phyloP scores from a whole-genome alignment of 2,329 filamentous ascomycete genomes.

The Onygenales sp. region DNA sequence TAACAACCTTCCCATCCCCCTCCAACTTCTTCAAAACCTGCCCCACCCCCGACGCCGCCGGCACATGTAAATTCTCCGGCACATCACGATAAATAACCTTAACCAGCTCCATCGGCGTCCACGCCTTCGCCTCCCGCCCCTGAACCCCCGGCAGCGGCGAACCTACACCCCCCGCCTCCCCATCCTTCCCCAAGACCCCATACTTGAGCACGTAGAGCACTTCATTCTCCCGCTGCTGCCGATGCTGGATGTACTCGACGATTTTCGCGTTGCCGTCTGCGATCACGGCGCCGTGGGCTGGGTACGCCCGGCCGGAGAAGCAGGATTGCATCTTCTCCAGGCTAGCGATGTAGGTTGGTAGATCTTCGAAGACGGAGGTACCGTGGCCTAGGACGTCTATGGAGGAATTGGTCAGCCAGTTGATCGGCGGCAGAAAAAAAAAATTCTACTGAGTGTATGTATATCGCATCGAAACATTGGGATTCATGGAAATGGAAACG shows the following conservation, averaged over 20 bases:
- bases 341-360: slow-evolving; percentile 58
- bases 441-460: background rate
- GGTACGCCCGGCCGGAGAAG: slow-evolving; percentile 60
- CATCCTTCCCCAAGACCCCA: slow-evolving; percentile 17
- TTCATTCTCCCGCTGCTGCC: slow-evolving; percentile 69
- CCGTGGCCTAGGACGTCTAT: slow-evolving; percentile 73
- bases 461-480: background rate
- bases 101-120: slow-evolving; percentile 72
- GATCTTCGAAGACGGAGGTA: slow-evolving; percentile 74
- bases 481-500: slow-evolving; percentile 10
- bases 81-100: slow-evolving; percentile 76
- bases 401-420: background rate
- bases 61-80: slow-evolving; percentile 61
- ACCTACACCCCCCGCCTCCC: slow-evolving; percentile 15
- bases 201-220: slow-evolving; percentile 55
- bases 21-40: slow-evolving; percentile 74
- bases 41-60: slow-evolving; percentile 65
- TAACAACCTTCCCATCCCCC: slow-evolving; percentile 56
- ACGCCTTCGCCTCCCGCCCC: slow-evolving; percentile 25
- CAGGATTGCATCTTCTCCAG: slow-evolving; percentile 59
- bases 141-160: slow-evolving; percentile 7
- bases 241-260: slow-evolving; percentile 72
- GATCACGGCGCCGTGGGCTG: slow-evolving; percentile 75
- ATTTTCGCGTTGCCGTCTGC: slow-evolving; percentile 63
- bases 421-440: background rate